Conservation (phyloP, 208 protist genomes). For the Leishmania guyanensis region DNA sequence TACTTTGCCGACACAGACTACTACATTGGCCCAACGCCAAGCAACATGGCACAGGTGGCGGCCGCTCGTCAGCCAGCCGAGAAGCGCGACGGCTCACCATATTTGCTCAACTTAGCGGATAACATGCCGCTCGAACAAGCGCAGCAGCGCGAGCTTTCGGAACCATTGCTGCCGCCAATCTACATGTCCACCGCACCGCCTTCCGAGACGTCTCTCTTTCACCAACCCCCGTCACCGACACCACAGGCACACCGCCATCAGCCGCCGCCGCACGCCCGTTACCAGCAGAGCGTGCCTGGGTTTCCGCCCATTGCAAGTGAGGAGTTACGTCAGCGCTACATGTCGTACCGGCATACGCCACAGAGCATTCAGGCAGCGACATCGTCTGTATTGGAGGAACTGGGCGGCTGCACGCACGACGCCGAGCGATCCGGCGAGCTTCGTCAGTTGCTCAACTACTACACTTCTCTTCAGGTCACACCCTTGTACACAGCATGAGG, state of each 20-base stretch:
- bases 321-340: slow-evolving; percentile 33
- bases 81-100: neutral
- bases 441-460: slow-evolving; percentile 75
- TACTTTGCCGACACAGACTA: slow-evolving; percentile 28
- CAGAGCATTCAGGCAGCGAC: slow-evolving; percentile 44
- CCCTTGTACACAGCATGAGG: slow-evolving; percentile 9
- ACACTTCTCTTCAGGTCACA: slow-evolving; percentile 40
- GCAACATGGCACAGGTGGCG: slow-evolving; percentile 5
- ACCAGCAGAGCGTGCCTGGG: neutral
- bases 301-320: slow-evolving; percentile 33
- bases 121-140: slow-evolving; percentile 3
- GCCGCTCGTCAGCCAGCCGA: neutral
- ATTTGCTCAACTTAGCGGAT: neutral
- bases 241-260: neutral
- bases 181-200: neutral
- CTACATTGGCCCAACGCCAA: slow-evolving; percentile 9
- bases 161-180: neutral
- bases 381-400: slow-evolving; percentile 50
- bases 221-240: neutral
- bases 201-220: neutral
- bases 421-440: slow-evolving; percentile 52
- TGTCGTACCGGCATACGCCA: slow-evolving; percentile 23
- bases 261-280: neutral
- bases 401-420: slow-evolving; percentile 63
- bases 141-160: neutral